These are phyloP conservation scores for Solanum lignicaule DNA, from an alignment of 257 asterid genomes.

Conservation along the genomic window DNA sequence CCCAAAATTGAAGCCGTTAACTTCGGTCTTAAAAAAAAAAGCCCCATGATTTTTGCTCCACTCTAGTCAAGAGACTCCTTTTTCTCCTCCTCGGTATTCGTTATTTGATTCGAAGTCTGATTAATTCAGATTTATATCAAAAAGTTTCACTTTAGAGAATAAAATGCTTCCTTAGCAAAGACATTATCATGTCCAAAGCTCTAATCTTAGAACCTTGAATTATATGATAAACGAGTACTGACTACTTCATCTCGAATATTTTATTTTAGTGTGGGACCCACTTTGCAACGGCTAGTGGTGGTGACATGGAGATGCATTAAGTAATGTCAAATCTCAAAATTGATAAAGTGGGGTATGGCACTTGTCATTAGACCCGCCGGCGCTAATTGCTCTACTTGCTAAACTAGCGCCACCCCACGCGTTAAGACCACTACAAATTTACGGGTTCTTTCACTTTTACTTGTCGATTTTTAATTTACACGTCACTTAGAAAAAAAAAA, in stretches of 20 bases:
- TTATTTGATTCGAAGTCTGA: rapidly evolving
- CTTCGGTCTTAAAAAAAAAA: background rate
- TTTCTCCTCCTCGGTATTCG: background rate
- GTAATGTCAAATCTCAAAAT: background rate
- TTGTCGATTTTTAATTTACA: too few relatives aligned
- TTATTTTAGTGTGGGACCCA: constrained; percentile 9
- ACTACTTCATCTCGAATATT: background rate
- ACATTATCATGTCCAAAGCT: rapidly evolving
- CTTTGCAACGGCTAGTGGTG: constrained; percentile 31
- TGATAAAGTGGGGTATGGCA: background rate
- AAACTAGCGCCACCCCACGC: background rate
- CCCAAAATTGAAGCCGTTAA: constrained; percentile 31
- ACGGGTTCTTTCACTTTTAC: too few relatives aligned
- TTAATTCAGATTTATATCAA: background rate
- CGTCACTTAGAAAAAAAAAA: too few relatives aligned
- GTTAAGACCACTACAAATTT: too few relatives aligned
- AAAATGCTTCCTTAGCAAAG: background rate
- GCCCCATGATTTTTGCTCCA: constrained; percentile 15
- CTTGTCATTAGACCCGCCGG: background rate
- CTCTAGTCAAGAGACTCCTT: background rate
- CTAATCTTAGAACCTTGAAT: background rate
- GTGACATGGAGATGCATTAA: constrained; percentile 19
- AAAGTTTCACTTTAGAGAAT: background rate
- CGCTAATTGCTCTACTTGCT: background rate
- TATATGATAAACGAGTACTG: background rate